Conservation (phyloP, 2,329 filamentous ascomycete genomes). For the Beauveria asiatica region DNA sequence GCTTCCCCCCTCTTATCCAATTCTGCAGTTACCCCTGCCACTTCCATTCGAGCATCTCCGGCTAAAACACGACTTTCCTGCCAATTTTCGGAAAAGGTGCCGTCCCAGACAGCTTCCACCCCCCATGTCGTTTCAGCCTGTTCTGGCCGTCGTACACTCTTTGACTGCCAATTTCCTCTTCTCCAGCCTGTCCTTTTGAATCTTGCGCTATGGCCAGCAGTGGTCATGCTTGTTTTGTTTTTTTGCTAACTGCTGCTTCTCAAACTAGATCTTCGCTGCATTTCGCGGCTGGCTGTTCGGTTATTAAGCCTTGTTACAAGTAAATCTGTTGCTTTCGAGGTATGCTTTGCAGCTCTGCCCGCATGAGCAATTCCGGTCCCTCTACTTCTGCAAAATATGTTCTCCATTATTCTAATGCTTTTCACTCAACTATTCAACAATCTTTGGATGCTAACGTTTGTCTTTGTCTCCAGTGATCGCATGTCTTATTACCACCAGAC, state of each 20-base stretch:
- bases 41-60: not conserved
- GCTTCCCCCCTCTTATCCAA: conserved; percentile 41
- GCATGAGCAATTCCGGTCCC: not conserved
- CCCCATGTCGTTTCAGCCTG: not conserved
- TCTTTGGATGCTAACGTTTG: not conserved
- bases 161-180: not conserved
- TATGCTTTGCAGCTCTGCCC: conserved; percentile 14
- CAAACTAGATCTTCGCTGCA: conserved; percentile 22
- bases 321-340: conserved; percentile 26
- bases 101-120: not conserved
- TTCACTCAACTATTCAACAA: not conserved
- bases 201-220: no score
- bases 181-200: not conserved
- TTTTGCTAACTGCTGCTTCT: conserved; percentile 4
- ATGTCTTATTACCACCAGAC: conserved; percentile 28
- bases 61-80: not conserved
- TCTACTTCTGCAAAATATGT: not conserved
- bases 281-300: conserved; percentile 20
- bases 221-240: not conserved
- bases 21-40: conserved; percentile 6
- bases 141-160: not conserved
- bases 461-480: conserved; percentile 15
- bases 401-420: not conserved
- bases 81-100: not conserved
- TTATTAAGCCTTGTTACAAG: conserved; percentile 22